Conservation (phyloP, 352 stramenopile species). For the Globisporangium lucens region DNA sequence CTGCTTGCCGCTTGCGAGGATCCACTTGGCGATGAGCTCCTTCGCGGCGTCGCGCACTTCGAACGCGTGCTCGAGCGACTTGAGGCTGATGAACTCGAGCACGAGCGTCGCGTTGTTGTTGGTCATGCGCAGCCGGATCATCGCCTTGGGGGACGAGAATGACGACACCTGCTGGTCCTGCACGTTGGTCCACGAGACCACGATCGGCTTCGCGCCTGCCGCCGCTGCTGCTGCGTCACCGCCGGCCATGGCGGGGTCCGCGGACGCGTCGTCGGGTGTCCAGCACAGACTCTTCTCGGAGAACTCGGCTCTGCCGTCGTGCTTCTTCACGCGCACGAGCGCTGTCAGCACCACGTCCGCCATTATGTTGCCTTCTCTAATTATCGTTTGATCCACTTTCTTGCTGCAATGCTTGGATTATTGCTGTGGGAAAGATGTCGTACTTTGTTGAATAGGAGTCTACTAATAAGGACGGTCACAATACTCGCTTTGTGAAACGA, state of each 20-base stretch:
- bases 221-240: background rate
- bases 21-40: slow-evolving; percentile 51
- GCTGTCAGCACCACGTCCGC: slow-evolving; percentile 33
- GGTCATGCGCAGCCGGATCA: slow-evolving; percentile 77
- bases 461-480: background rate
- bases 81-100: slow-evolving; percentile 59
- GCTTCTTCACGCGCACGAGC: slow-evolving; percentile 78
- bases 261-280: slow-evolving; percentile 39
- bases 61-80: slow-evolving; percentile 63
- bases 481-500: background rate
- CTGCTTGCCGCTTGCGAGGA: slow-evolving; percentile 41
- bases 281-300: slow-evolving; percentile 55
- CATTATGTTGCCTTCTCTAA: background rate
- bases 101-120: slow-evolving; percentile 61
- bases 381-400: slow-evolving; percentile 2
- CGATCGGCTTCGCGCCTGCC: slow-evolving; percentile 33
- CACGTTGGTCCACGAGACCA: slow-evolving; percentile 63
- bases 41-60: slow-evolving; percentile 68
- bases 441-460: background rate
- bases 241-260: background rate
- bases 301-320: slow-evolving; percentile 62
- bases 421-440: background rate
- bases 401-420: background rate
- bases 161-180: slow-evolving; percentile 85
- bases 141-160: slow-evolving; percentile 63